Base-by-base conservation (phyloP, 495 filamentous ascomycete species). In the Neurospora intermedia region DNA sequence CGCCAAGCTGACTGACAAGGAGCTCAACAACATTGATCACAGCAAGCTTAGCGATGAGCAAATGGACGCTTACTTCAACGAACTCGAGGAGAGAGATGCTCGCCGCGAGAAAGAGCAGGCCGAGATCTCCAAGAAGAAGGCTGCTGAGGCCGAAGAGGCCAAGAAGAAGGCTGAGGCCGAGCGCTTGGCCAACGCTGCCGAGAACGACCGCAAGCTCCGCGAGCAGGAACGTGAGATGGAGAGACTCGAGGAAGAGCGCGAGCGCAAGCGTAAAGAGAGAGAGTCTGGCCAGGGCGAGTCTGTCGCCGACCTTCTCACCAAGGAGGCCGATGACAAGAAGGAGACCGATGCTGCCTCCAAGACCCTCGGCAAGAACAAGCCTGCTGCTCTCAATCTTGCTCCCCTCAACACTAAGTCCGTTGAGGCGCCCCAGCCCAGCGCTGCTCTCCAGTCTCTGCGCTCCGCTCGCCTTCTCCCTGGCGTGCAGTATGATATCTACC, bases 371-470 rank as follows among this genome's bases (percentile, higher is more conserved):
- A 88, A 83, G 45, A 81, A 85, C 76, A 94, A 94, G 87, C 93
- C 94, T 35, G 88, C 89, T 71, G 88, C 90, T 35, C 88, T 97
- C 74, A 97, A 96, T 82, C 85, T 97, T 70, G 90, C 94, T 69
- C 85, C 85, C 27, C 80, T 89, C 72, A 96, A 91, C 70, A 89
- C 86, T 70, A 94, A 92, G 81, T 83, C 91, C 48, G 89, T 94
- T 23, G 96, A 98, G 82, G 91, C 96, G 62, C 88, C 92, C 45
- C 93, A 96, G 80, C 94, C 93, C 6, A 98, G 92, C 72, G 92
- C 96, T 42, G 94, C 93, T 62, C 91, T 99, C 77, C 94, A 95
- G 80, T 90, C 95, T 16, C 87, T 99, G 43, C 91, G 91, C 78
- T 93, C 93, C 9, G 94, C 96, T 72, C 91, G 94, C 35, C 93